Base-by-base conservation (phyloP, 148 eudicot genomes). In the Mesembryanthemum crystallinum region DNA sequence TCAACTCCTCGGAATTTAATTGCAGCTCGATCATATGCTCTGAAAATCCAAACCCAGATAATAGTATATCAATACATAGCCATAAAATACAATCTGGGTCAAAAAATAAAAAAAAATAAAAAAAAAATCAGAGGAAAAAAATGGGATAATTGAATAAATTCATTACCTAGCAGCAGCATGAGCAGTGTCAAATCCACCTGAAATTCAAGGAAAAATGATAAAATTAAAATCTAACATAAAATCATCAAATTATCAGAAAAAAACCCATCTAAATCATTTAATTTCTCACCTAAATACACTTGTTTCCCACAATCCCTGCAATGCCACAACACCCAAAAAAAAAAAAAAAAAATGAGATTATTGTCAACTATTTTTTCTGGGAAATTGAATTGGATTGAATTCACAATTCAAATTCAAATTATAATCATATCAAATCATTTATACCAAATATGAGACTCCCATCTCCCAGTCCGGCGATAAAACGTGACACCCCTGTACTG, bases 391-490 rank as follows among this genome's bases (percentile, higher is more conserved):
- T 30, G 13, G 67, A n/a, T 42, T 20, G 9, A 18, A 25, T 42
- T 25, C 21, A 35, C 63, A 28, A 68, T 21, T 1, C 23, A 64
- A 64, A 27, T n/a, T 18, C 15, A 20, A 17, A 58, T 1, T 35
- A 30, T 43, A 4, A 27, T 30, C 6, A 18, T 15, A 7, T 23
- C 11, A 59, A 15, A 28, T 45, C 2, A 30, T 24, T 43, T 85
- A 45, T 45, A 89, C 98, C 98, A 93, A 79, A 93, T 93, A 77
- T 93, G 98, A 32, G 98, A 91, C 82, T 93, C 98, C 98, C 98
- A 93, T 64, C 98, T 81, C 11, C 98, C 98, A 64, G 98, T 93
- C 57, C 98, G 79, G 39, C 98, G 85, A 77, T 93, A 93, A 81
- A 93, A 93, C 45, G 98, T 93, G 58, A 93, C 98, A 4, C 98